Conservation (phyloP, 306 rosid species). For the Sindora glabra region DNA sequence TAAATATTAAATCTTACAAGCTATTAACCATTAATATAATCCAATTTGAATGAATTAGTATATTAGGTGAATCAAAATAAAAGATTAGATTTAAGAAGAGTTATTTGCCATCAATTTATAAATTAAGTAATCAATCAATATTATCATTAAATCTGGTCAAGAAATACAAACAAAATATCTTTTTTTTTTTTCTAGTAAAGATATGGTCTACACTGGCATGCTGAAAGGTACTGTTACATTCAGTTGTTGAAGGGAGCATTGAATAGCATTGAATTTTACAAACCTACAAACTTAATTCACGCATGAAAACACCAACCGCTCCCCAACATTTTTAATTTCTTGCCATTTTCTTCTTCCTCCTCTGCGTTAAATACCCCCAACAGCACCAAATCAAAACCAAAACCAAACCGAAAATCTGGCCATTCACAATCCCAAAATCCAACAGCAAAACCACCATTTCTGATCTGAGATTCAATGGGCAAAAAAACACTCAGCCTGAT, state of each 20-base stretch:
- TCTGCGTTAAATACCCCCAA: conserved; percentile 27
- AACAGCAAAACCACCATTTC: not conserved
- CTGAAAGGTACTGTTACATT: conserved; percentile 22
- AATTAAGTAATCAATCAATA: too few relatives aligned
- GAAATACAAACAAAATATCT: too few relatives aligned
- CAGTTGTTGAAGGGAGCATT: conserved; percentile 40
- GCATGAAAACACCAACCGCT: conserved; percentile 35
- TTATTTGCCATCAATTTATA: too few relatives aligned
- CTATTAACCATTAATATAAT: too few relatives aligned
- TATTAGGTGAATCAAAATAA: too few relatives aligned
- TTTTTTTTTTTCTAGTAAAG: too few relatives aligned
- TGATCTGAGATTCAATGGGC: conserved; percentile 33
- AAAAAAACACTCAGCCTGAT: conserved; percentile 40
- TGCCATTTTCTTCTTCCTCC: conserved; percentile 19
- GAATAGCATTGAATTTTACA: conserved; percentile 50
- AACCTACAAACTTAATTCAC: conserved; percentile 44
- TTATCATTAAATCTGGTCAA: too few relatives aligned
- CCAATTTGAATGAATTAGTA: too few relatives aligned
- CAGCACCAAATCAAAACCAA: conserved; percentile 15
- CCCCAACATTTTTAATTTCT: conserved; percentile 28
- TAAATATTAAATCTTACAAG: too few relatives aligned
- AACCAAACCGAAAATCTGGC: too few relatives aligned
- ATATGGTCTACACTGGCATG: conserved; percentile 3
- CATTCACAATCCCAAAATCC: conserved; percentile 14
- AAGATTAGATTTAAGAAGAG: too few relatives aligned